Base-by-base conservation (phyloP, 148 eudicot genomes). In the Rhododendron ferrugineum region DNA sequence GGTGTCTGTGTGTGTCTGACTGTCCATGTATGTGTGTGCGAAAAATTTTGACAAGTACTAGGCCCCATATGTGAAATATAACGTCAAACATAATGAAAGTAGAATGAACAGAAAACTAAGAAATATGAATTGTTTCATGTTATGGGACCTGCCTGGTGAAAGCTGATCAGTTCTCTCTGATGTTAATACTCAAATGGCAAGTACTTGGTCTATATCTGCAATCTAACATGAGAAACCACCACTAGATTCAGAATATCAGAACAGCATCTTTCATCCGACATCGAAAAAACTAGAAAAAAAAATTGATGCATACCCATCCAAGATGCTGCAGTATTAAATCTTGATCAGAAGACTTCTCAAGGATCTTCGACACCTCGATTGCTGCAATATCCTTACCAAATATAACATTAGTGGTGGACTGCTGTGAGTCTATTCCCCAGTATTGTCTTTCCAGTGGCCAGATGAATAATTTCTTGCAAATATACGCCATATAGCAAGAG, bases 281-380 rank as follows among this genome's bases (percentile, higher is more conserved):
- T 54, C 58, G 76, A n/a, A 11, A 82, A 44, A 28, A 37, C 36
- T 79, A 44, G 32, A 4, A 14, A 6, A 23, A 49, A 30, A 79
- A 78, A 2, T 64, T 22, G 23, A 44, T 79, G 78, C 93, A 85
- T 92, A 95, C 99, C 99, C 99, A 97, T 91, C 99, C 98, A 83
- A 97, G 94, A 91, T 97, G 99, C 80, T 94, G 98, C 88, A 97
- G 89, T 83, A 97, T 89, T 85, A 95, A 88, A 60, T 97, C 98
- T 88, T 92, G 94, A 86, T 94, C 98, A 86, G 92, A 92, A 10
- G 93, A 93, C 89, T 91, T 90, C 89, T 97, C 96, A 78, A 97
- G 98, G 87, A 95, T 94, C 89, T 91, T 93, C 60, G 95, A 89
- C 23, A 98, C 99, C 93, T 95, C 96, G 83, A 91, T 47, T 86